Conservation (phyloP, 192 early-diverging fungal genomes). For the Rhizophagus sp. region DNA sequence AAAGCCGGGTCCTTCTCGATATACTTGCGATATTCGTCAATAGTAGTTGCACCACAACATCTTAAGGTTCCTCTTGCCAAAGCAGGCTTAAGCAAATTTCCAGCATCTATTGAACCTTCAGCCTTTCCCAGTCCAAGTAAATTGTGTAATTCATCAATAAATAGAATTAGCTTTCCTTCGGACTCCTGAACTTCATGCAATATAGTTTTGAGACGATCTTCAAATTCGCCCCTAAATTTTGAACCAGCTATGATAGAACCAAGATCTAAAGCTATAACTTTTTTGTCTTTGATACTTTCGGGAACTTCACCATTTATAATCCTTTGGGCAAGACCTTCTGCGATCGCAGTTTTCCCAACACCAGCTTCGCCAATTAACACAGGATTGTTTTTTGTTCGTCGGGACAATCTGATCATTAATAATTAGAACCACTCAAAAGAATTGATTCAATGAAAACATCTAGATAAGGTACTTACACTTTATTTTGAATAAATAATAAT, state of each 20-base stretch:
- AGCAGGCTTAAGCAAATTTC: constrained; percentile 81
- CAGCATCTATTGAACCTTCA: constrained; percentile 78
- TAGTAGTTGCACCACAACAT: constrained; percentile 78
- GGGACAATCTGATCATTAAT: constrained; percentile 79
- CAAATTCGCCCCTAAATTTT: constrained; percentile 89
- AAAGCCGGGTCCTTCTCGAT: constrained; percentile 79
- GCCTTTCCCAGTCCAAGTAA: constrained; percentile 74
- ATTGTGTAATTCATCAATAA: constrained; percentile 81
- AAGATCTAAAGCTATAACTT: constrained; percentile 52
- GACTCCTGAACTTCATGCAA: constrained; percentile 68
- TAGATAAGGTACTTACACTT: not conserved
- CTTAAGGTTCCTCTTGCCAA: constrained; percentile 71
- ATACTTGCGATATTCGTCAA: constrained; percentile 77
- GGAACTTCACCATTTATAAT: constrained; percentile 95
- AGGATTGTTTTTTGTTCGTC: constrained; percentile 91
- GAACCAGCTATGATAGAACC: constrained; percentile 78
- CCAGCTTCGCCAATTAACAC: constrained; percentile 83
- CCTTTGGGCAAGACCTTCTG: constrained; percentile 93
- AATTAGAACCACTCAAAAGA: not conserved
- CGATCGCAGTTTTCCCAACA: constrained; percentile 82
- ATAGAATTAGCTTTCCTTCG: constrained; percentile 74
- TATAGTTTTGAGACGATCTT: constrained; percentile 76
- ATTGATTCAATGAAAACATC: not conserved
- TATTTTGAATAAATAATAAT: not conserved
- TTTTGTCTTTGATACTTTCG: constrained; percentile 17